Percentiles rank a stretch among this genome's conserved stretches.
Conservation (phyloP, 345 rosid species). For the Salix udensis region DNA sequence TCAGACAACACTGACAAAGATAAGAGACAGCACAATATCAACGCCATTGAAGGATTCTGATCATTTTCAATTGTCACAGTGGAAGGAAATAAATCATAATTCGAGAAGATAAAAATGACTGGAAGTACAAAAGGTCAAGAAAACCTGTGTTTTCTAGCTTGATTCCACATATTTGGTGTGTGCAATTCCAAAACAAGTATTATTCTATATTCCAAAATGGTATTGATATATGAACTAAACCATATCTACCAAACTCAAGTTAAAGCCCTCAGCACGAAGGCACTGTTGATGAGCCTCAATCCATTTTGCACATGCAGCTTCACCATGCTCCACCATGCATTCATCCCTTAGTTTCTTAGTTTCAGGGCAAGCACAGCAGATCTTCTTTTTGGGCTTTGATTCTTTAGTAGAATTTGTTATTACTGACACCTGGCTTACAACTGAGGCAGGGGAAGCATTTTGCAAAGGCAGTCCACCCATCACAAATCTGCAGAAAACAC, state of each 20-base stretch:
- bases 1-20: neutral
- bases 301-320: conserved; percentile 87
- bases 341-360: conserved; percentile 87
- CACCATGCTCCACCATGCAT: conserved; percentile 83
- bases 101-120: neutral
- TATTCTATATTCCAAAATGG: conserved; percentile 14
- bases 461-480: conserved; percentile 56
- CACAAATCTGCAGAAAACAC: neutral
- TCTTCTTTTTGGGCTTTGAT: conserved; percentile 80
- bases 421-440: conserved; percentile 35
- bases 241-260: conserved; percentile 34
- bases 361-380: conserved; percentile 91
- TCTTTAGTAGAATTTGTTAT: conserved; percentile 26
- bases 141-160: conserved; percentile 10
- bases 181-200: conserved; percentile 4
- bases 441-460: conserved; percentile 42
- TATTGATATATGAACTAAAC: conserved; percentile 24
- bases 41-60: neutral
- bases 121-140: neutral
- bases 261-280: conserved; percentile 91
- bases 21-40: neutral
- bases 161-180: conserved; percentile 16
- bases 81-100: neutral
- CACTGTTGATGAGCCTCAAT: conserved; percentile 85
- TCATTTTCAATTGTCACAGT: neutral